These are phyloP conservation scores for Vaccinium myrtillus DNA, from an alignment of 148 eudicot genomes.

Conservation along the genomic window DNA sequence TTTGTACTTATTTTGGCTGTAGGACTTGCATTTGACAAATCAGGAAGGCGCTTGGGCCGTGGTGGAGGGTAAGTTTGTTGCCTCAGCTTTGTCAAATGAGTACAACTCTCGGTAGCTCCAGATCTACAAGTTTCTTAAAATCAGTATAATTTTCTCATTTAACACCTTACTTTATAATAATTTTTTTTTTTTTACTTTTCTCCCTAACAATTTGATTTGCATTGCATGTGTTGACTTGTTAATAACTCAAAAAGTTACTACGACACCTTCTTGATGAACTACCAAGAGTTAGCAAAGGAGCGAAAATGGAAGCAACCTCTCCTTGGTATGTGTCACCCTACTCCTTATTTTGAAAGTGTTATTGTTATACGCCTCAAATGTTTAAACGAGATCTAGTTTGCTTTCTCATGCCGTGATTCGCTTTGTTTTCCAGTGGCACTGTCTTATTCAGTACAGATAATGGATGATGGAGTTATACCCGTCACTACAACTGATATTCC, in stretches of 20 bases:
- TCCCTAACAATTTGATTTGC: background rate
- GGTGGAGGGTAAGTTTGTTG: constrained; percentile 87
- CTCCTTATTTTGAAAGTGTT: constrained; percentile 9
- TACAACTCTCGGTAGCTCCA: constrained; percentile 3
- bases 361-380: background rate
- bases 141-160: background rate
- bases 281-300: constrained; percentile 69
- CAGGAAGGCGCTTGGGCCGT: constrained; percentile 96
- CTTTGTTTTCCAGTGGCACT: constrained; percentile 65
- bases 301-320: constrained; percentile 87
- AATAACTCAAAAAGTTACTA: constrained; percentile 60
- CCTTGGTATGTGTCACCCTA: constrained; percentile 41
- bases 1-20: constrained; percentile 20
- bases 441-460: constrained; percentile 79
- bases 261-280: constrained; percentile 82
- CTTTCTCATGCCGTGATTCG: background rate
- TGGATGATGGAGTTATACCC: constrained; percentile 86
- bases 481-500: constrained; percentile 71
- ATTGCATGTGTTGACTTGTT: constrained; percentile 9
- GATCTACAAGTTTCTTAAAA: background rate
- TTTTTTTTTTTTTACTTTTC: too few species aligned
- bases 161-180: background rate
- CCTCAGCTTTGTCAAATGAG: background rate
- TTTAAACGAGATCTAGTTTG: background rate
- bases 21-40: constrained; percentile 97